phyloP scores from a whole-genome alignment of 768 basidiomycete genomes.

The Leccinum subgranulosum region DNA sequence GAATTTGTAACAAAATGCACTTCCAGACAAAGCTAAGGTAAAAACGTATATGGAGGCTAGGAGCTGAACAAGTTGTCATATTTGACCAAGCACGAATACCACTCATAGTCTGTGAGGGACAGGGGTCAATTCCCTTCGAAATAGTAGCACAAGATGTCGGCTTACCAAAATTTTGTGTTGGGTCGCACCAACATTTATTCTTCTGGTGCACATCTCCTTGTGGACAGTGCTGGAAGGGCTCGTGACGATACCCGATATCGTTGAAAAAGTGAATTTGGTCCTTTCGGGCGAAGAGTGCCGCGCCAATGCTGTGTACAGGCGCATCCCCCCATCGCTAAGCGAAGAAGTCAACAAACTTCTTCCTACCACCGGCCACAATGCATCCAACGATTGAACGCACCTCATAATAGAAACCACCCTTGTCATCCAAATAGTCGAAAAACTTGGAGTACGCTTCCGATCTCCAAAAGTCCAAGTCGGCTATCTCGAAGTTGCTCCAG shows the following conservation, averaged over 20 bases:
- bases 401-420: conserved; percentile 93
- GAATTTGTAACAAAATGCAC: neutral
- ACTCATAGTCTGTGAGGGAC: conserved; percentile 57
- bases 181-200: conserved; percentile 72
- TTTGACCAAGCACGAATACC: conserved; percentile 86
- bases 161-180: conserved; percentile 67
- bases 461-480: conserved; percentile 86
- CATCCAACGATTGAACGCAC: conserved; percentile 34
- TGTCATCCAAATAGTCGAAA: conserved; percentile 76
- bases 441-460: conserved; percentile 78
- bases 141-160: neutral
- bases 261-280: conserved; percentile 80
- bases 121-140: conserved; percentile 3
- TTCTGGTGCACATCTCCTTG: conserved; percentile 50
- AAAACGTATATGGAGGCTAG: neutral
- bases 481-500: conserved; percentile 82
- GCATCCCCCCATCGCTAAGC: conserved; percentile 79
- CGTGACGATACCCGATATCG: conserved; percentile 84
- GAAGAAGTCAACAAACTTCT: neutral
- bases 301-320: conserved; percentile 83
- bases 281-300: conserved; percentile 67
- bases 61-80: conserved; percentile 60
- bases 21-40: neutral
- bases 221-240: conserved; percentile 77
- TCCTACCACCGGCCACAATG: neutral